Percentiles rank a stretch among this genome's conserved stretches.
These are phyloP conservation scores for Colletotrichum eleusines DNA, from an alignment of 2,329 filamentous ascomycete genomes.

Conservation along the genomic window DNA sequence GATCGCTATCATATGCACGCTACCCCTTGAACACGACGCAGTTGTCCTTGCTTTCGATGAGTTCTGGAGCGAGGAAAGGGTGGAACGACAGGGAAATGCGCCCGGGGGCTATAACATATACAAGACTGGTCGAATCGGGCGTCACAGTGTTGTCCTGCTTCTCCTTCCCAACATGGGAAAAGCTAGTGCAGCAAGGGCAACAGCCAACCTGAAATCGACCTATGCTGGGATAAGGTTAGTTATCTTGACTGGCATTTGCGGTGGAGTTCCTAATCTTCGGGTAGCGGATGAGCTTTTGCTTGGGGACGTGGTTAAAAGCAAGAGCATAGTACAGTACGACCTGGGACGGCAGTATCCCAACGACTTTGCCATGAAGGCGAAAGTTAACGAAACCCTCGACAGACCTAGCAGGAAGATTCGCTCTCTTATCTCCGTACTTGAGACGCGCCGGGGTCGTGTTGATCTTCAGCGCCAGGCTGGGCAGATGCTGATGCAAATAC, in stretches of 20 bases:
- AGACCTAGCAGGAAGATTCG: slow-evolving; percentile 49
- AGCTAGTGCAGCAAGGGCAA: too few species aligned
- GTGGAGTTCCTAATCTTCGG: rapidly evolving
- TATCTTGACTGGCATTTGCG: slow-evolving; percentile 44
- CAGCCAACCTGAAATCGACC: slow-evolving; percentile 45
- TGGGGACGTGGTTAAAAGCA: slow-evolving; percentile 52
- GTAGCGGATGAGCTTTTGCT: slow-evolving; percentile 43
- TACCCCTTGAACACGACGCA: too few species aligned
- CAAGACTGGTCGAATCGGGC: too few species aligned
- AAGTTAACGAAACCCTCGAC: slow-evolving; percentile 45
- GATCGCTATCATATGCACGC: too few species aligned
- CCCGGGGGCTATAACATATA: too few species aligned
- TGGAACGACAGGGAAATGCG: too few species aligned
- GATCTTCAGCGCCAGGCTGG: slow-evolving; percentile 21
- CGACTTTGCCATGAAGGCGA: slow-evolving; percentile 45
- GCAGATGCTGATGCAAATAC: neutral
- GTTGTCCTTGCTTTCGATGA: too few species aligned
- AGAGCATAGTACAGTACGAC: slow-evolving; percentile 48
- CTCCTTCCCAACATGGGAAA: too few species aligned
- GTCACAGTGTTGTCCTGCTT: too few species aligned
- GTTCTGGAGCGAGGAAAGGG: too few species aligned
- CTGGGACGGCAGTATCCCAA: slow-evolving; percentile 45
- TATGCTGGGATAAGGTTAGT: slow-evolving; percentile 51
- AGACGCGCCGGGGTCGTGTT: slow-evolving; percentile 25
- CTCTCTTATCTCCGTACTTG: slow-evolving; percentile 42